Evolutionary conservation across 768 basidiomycete species (phyloP), one percentile per base, ranked within the genome.

Genomic region (Lyophyllum decastes): DNA sequence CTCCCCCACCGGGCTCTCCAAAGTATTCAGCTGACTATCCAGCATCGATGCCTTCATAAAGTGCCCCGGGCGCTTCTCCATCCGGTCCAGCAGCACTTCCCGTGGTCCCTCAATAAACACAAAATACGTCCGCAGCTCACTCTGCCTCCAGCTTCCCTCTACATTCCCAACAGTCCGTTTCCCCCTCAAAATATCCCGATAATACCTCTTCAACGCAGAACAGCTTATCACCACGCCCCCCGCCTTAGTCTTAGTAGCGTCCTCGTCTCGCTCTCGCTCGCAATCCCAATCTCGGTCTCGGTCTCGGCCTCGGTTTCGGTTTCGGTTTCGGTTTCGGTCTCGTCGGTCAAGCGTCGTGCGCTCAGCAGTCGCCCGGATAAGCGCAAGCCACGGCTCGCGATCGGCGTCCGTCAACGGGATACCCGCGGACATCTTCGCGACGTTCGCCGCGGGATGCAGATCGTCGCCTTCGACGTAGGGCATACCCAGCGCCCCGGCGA

Each of bases 401-500:
- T 97, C 95, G 2, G 75, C 81, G 66, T 97, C 95, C 2, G 78
- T 87, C 61, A 98, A 76, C 4, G 94, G 89, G 22, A 77, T 72
- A 0, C 94, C 94, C 1, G 74, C 67, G 4, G 85, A 73, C 95
- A 98, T 97, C 81, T 98, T 98, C 26, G 83, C 87, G 41, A 96
- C 82, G 71, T 96, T 96, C 12, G 82, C 71, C 22, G 77, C 66
- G 0, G 95, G 90, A 68, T 98, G 95, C 26, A 97, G 79, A 60
- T 90, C 87, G 69, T 97, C 95, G 26, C 90, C 95, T 66, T 98
- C 95, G 58, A 94, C 75, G 74, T 90, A 96, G 1, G 93, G 88
- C 58, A 93, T 61, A n/a, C 70, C 71, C 48, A 93, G 77, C 25
- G 76, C 75, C 38, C 73, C 64, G 7, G 90, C 82, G n/a, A 95